Base-by-base conservation (phyloP, 768 basidiomycete species). In the Xerocomus potaroensis region DNA sequence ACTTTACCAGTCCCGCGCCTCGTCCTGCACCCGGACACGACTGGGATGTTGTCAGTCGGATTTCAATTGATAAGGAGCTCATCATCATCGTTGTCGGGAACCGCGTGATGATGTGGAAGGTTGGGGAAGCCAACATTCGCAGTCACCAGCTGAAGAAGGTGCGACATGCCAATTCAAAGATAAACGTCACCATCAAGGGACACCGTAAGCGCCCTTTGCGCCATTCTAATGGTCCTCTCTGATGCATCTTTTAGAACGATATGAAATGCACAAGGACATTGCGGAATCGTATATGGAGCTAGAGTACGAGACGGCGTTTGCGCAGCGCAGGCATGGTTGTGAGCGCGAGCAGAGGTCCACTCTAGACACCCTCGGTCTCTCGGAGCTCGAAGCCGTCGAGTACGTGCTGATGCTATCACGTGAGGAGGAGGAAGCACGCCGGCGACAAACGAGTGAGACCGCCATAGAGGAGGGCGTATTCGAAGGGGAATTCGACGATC, bases 321-420 rank as follows among this genome's bases (percentile, higher is more conserved):
- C 53, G 1, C 68, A 69, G 35, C 67, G 64, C 14, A 62, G 60
- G 3, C 69, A 75, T 52, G 73, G 73, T 0, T 72, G 77, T 27
- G 78, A 79, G 49, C 69, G 70, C 21, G 84, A 81, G 53, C 86
- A 91, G 51, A 67, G 68, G 11, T 70, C 71, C 2, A 72, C 75
- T 10, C 62, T 91, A 19, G 71, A 79, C 27, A 64, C 66, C n/a
- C 73, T 92, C 4, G 89, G 90, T 3, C 66, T 91, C 32, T 81
- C 74, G 47, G 89, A 92, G 56, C 64, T 65, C 2, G 89, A 89
- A 56, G 87, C 84, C 1, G 68, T 91, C 22, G 84, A 89, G 57
- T 92, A 92, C 54, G 74, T 82, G 0, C 62, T 92, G 37, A 91
- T 91, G 87, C 74, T 91, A 53, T 91, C 87, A 51, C 80, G 85